Percentiles rank a stretch among this genome's conserved stretches.
phyloP scores from a whole-genome alignment of 73 alveolate genomes.

The Effrenium voratum region DNA sequence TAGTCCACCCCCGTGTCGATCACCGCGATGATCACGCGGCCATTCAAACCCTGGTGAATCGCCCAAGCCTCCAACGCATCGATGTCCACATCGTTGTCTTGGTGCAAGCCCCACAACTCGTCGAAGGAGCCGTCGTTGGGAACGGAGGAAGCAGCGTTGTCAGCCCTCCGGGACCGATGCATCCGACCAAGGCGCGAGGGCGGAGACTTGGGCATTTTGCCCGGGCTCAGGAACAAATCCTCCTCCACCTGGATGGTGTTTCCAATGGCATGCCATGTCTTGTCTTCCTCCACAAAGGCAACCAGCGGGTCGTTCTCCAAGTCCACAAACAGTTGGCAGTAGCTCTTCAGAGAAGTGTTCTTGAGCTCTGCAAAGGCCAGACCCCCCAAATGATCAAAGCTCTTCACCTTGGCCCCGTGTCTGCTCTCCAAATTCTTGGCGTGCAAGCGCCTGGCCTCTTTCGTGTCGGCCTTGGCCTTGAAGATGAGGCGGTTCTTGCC shows the following conservation, averaged over 20 bases:
- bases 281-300: slow-evolving; percentile 65
- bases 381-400: slow-evolving; percentile 41
- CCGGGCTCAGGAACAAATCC: slow-evolving; percentile 48
- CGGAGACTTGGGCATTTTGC: background rate
- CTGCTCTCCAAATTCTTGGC: slow-evolving; percentile 44
- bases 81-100: slow-evolving; percentile 70
- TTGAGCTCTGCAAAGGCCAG: slow-evolving; percentile 55
- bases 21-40: slow-evolving; percentile 82
- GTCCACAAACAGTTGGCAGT: slow-evolving; percentile 50
- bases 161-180: slow-evolving; percentile 13
- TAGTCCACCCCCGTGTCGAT: slow-evolving; percentile 93
- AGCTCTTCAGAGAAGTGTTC: slow-evolving; percentile 25
- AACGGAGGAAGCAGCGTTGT: background rate
- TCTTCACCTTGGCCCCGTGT: slow-evolving; percentile 54
- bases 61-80: slow-evolving; percentile 81
- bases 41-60: slow-evolving; percentile 23
- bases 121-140: slow-evolving; percentile 21
- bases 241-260: slow-evolving; percentile 11
- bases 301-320: slow-evolving; percentile 49
- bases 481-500: slow-evolving; percentile 45
- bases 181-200: background rate
- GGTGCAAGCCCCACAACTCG: slow-evolving; percentile 69
- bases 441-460: slow-evolving; percentile 35
- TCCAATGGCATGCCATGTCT: slow-evolving; percentile 35
- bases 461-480: background rate